Percentiles rank a stretch among this genome's conserved stretches.
Conservation (phyloP, 2,329 filamentous ascomycete genomes). For the Penicillium italicum region DNA sequence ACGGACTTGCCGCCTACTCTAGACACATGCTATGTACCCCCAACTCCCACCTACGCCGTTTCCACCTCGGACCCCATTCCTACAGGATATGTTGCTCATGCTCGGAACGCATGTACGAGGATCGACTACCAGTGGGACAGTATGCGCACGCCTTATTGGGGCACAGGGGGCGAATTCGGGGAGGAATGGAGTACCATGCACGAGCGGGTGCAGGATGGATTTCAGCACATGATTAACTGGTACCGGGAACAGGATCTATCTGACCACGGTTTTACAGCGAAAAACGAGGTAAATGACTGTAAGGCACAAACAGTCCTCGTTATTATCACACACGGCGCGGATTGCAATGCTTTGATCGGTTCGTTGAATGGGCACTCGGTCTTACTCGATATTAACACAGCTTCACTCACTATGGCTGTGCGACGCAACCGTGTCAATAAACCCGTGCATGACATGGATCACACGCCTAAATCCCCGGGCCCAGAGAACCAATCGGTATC, state of each 20-base stretch:
- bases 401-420: conserved; percentile 84
- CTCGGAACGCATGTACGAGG: conserved; percentile 76
- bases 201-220: conserved; percentile 74
- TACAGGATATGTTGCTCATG: conserved; percentile 82
- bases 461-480: conserved; percentile 4
- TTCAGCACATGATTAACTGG: conserved; percentile 78
- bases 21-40: conserved; percentile 63
- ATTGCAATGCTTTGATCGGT: conserved; percentile 91
- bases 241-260: conserved; percentile 55
- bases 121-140: conserved; percentile 98
- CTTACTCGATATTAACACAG: conserved; percentile 82
- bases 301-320: conserved; percentile 75
- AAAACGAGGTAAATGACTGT: conserved; percentile 46
- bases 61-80: conserved; percentile 79
- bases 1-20: conserved; percentile 30
- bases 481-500: conserved; percentile 37
- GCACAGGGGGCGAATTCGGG: conserved; percentile 78
- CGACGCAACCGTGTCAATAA: conserved; percentile 47
- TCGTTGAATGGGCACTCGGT: conserved; percentile 89
- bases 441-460: conserved; percentile 4
- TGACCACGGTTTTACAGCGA: conserved; percentile 12
- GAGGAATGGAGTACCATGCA: conserved; percentile 98
- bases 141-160: conserved; percentile 76
- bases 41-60: conserved; percentile 77
- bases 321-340: conserved; percentile 88